These are phyloP conservation scores for Tulasnella sp. DNA, from an alignment of 768 basidiomycete genomes.

Conservation along the genomic window DNA sequence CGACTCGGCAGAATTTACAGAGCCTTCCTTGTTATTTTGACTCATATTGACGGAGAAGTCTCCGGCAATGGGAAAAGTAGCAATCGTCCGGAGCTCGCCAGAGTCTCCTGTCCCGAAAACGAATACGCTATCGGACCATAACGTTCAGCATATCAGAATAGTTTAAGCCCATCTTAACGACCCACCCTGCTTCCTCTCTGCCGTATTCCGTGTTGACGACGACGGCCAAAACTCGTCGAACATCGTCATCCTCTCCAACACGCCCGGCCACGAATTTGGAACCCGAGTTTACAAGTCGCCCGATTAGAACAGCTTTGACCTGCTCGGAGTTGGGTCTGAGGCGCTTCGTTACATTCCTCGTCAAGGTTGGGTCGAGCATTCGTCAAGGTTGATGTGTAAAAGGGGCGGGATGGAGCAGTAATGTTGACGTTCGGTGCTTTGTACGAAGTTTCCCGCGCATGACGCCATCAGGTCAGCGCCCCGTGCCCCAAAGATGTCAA, in stretches of 20 bases:
- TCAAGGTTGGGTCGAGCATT: conserved; percentile 11
- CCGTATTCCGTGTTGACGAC: conserved; percentile 7
- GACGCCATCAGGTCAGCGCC: neutral
- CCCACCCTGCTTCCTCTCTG: conserved; percentile 1
- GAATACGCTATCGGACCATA: neutral
- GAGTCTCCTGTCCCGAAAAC: neutral
- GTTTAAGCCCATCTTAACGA: neutral
- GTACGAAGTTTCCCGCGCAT: neutral
- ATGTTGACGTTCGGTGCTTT: neutral
- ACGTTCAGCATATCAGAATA: neutral
- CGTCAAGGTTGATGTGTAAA: neutral
- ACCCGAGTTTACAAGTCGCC: neutral
- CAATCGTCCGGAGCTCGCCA: neutral
- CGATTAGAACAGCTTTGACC: neutral
- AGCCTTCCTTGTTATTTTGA: neutral
- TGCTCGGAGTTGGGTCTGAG: neutral
- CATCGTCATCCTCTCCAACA: neutral
- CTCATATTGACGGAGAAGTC: neutral
- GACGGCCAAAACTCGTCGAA: conserved; percentile 6
- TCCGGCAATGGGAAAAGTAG: neutral
- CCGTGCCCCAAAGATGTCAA: neutral
- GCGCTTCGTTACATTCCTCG: neutral
- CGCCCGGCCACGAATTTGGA: neutral
- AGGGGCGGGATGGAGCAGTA: neutral
- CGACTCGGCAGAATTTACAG: neutral